phyloP scores from a whole-genome alignment of 108 stramenopile genomes.

The Nannochloropsis granulata region DNA sequence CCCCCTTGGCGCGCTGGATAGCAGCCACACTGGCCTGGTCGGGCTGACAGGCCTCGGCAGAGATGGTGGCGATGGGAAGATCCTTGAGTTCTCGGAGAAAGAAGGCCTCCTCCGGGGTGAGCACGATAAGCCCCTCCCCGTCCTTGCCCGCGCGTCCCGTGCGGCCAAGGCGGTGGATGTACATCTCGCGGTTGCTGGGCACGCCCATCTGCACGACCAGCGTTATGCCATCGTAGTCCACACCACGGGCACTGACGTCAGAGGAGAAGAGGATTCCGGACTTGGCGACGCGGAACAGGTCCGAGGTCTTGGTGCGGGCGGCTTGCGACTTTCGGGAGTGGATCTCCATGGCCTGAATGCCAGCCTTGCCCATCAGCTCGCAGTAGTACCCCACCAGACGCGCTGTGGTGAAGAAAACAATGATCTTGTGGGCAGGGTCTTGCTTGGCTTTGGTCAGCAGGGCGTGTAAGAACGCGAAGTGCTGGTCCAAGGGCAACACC shows the following conservation, averaged over 20 bases:
- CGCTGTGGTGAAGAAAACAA: slow-evolving; percentile 79
- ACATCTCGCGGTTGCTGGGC: slow-evolving; percentile 56
- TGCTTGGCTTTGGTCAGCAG: slow-evolving; percentile 4
- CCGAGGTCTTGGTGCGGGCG: slow-evolving; percentile 49
- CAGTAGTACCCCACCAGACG: slow-evolving; percentile 54
- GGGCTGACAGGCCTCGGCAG: neutral
- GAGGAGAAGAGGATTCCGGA: slow-evolving; percentile 59
- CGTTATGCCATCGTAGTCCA: slow-evolving; percentile 67
- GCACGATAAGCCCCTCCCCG: slow-evolving; percentile 39
- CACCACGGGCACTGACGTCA: slow-evolving; percentile 76
- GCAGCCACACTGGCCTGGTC: neutral
- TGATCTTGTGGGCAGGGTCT: slow-evolving; percentile 41
- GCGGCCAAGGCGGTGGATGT: slow-evolving; percentile 88
- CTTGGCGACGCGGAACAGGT: slow-evolving; percentile 44
- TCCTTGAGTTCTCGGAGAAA: slow-evolving; percentile 1
- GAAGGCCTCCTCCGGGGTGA: slow-evolving; percentile 18
- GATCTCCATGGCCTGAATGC: slow-evolving; percentile 50
- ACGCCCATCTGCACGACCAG: slow-evolving; percentile 65
- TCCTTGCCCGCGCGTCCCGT: slow-evolving; percentile 68
- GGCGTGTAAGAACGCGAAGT: neutral
- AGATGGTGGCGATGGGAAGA: neutral
- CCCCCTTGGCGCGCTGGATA: neutral
- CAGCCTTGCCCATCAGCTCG: slow-evolving; percentile 40
- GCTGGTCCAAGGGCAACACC: slow-evolving; percentile 18
- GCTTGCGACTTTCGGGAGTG: slow-evolving; percentile 72